phyloP scores from a whole-genome alignment of 495 filamentous ascomycete species.

The Penicillium crystallinum region DNA sequence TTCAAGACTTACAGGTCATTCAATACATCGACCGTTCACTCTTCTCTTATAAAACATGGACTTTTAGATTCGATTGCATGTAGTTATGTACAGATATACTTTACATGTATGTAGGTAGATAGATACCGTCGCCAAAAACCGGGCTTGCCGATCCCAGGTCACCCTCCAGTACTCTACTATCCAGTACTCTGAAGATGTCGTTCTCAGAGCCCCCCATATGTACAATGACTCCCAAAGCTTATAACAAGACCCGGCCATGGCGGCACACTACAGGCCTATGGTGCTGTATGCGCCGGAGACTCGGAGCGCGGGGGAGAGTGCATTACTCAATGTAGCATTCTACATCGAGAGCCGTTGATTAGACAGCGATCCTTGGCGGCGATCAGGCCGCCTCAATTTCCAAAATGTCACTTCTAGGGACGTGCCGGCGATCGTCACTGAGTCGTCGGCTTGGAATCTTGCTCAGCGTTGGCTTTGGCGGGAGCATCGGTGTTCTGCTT shows the following conservation, averaged over 20 bases:
- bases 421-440: background rate
- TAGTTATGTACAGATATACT: too few species aligned
- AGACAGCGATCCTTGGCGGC: background rate
- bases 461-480: background rate
- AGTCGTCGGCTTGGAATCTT: background rate
- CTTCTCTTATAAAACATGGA: too few species aligned
- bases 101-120: too few species aligned
- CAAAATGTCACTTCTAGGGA: background rate
- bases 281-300: background rate
- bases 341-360: background rate
- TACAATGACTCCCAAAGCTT: background rate
- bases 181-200: background rate
- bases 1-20: slow-evolving; percentile 1
- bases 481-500: background rate
- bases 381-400: background rate
- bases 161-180: background rate
- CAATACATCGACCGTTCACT: background rate
- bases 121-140: background rate
- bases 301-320: background rate
- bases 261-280: background rate
- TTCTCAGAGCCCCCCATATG: background rate
- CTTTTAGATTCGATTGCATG: too few species aligned
- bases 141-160: background rate
- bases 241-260: background rate
- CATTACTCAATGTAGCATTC: background rate